phyloP scores from a whole-genome alignment of 2,329 filamentous ascomycete species.

The Cercospora zeae-maydis region DNA sequence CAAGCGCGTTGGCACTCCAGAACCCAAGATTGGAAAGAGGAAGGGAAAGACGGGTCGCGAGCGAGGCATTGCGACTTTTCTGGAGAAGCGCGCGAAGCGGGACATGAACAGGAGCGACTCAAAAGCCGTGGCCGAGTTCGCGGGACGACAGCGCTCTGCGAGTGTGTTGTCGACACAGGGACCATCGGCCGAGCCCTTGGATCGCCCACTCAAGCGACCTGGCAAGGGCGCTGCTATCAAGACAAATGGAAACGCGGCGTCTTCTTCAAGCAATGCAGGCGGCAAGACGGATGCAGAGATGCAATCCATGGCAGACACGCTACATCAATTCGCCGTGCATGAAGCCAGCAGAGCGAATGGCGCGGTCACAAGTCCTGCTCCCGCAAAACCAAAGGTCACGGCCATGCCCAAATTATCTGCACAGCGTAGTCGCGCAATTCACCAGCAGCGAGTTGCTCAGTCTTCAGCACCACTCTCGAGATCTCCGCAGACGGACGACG shows the following conservation, averaged over 20 bases:
- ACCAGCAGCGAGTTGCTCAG: slow-evolving; percentile 22
- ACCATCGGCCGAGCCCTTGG: background rate
- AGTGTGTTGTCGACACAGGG: slow-evolving; percentile 8
- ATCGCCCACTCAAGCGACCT: slow-evolving; percentile 25
- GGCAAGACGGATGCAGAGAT: slow-evolving; percentile 12
- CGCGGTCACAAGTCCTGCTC: background rate
- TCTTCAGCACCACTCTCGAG: slow-evolving; percentile 6
- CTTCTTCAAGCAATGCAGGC: background rate
- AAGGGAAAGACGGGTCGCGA: slow-evolving; percentile 23
- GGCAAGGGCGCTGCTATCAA: slow-evolving; percentile 24
- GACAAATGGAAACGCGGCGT: background rate
- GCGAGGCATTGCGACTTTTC: slow-evolving; percentile 29
- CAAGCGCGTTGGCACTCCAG: slow-evolving; percentile 20
- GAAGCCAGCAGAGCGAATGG: slow-evolving; percentile 22
- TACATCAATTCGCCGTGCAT: slow-evolving; percentile 31
- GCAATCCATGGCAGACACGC: slow-evolving; percentile 26
- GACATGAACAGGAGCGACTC: slow-evolving; percentile 16
- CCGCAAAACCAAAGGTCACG: slow-evolving; percentile 24
- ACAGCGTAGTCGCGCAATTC: slow-evolving; percentile 28
- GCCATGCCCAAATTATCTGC: slow-evolving; percentile 30
- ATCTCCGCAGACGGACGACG: slow-evolving; percentile 32
- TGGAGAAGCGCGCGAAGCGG: slow-evolving; percentile 24
- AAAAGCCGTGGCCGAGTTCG: slow-evolving; percentile 6
- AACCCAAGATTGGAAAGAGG: slow-evolving; percentile 17
- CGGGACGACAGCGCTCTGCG: slow-evolving; percentile 9